These are phyloP conservation scores for Hygrophorus pudorinus DNA, from an alignment of 768 basidiomycete genomes.

Conservation along the genomic window DNA sequence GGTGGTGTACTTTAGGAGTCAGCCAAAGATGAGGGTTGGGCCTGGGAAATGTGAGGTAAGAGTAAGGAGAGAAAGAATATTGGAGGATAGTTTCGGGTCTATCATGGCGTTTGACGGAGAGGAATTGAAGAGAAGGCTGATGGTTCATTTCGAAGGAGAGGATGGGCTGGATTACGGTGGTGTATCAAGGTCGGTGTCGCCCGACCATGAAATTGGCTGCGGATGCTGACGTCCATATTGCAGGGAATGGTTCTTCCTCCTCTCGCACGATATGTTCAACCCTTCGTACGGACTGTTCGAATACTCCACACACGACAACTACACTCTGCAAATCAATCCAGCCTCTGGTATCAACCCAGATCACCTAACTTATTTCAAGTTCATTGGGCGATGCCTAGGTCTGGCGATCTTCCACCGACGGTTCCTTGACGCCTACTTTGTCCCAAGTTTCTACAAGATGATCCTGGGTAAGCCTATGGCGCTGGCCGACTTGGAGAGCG, in stretches of 20 bases:
- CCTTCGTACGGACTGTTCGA: constrained; percentile 77
- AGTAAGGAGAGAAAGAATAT: constrained; percentile 65
- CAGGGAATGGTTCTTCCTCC: constrained; percentile 82
- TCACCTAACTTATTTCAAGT: constrained; percentile 73
- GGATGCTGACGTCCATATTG: neutral
- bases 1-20: constrained; percentile 86
- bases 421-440: constrained; percentile 74
- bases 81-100: constrained; percentile 81
- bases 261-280: constrained; percentile 78
- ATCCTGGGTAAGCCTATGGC: constrained; percentile 51
- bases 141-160: constrained; percentile 72
- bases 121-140: constrained; percentile 59
- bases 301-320: constrained; percentile 73
- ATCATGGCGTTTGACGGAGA: constrained; percentile 73
- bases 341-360: constrained; percentile 70
- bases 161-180: constrained; percentile 76
- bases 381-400: constrained; percentile 66
- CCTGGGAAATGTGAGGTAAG: constrained; percentile 84
- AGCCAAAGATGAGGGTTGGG: constrained; percentile 70
- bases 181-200: constrained; percentile 46
- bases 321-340: constrained; percentile 73
- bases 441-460: constrained; percentile 75
- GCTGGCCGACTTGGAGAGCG: constrained; percentile 56
- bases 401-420: constrained; percentile 70
- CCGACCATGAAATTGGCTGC: constrained; percentile 5